Evolutionary conservation across 148 eudicot genomes (phyloP).

Genomic region (Rhododendron simsii): DNA sequence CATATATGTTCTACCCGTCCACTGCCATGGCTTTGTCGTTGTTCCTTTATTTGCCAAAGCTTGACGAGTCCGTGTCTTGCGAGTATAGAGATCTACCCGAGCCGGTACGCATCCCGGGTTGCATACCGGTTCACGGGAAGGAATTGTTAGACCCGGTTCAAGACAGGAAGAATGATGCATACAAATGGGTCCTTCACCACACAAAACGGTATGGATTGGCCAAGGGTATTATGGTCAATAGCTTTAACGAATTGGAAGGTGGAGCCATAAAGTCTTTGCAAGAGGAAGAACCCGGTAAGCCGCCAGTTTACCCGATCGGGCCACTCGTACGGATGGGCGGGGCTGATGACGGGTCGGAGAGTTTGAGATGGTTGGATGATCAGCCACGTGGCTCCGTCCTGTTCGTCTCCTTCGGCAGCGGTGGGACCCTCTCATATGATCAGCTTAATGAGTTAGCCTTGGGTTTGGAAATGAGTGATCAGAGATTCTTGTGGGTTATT

Average conservation of each 20-base stretch:
- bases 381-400: constrained; percentile 13
- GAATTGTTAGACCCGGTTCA: not conserved
- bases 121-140: not conserved
- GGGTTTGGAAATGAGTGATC: constrained; percentile 13
- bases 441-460: constrained; percentile 12
- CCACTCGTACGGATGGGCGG: not conserved
- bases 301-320: constrained; percentile 6
- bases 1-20: not conserved
- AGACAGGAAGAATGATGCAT: constrained; percentile 2
- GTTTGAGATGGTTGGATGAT: constrained; percentile 9
- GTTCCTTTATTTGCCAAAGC: constrained; percentile 3
- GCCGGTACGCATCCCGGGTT: constrained; percentile 11
- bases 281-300: constrained; percentile 3
- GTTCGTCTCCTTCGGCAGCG: constrained; percentile 7
- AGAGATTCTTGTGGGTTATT: constrained; percentile 15
- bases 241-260: constrained; percentile 13
- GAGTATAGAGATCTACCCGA: not conserved
- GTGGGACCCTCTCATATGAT: not conserved
- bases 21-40: not conserved
- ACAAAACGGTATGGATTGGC: constrained; percentile 1
- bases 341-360: not conserved
- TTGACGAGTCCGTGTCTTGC: not conserved
- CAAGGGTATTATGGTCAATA: constrained; percentile 9
- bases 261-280: constrained; percentile 7
- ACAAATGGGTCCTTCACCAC: constrained; percentile 8